Percentiles rank a stretch among this genome's conserved stretches.
These are phyloP conservation scores for Passalora sequoiae DNA, from an alignment of 2,329 filamentous ascomycete species.

Conservation along the genomic window DNA sequence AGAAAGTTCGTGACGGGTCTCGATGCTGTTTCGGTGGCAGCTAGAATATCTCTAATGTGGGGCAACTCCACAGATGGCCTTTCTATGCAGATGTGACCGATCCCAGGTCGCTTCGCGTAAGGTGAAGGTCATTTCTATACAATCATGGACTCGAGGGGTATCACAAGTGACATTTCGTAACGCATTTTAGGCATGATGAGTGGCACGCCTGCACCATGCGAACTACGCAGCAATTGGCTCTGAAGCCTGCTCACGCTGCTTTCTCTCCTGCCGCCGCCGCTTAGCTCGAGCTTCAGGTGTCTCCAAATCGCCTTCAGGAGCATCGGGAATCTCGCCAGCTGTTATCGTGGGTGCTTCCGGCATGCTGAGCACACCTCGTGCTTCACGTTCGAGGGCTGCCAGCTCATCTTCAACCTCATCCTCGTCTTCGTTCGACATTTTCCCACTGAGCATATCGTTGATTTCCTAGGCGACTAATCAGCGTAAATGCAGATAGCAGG, in stretches of 20 bases:
- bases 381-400: constrained; percentile 67
- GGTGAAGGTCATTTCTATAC: background rate
- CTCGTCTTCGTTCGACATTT: constrained; percentile 90
- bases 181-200: background rate
- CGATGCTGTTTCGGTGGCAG: too few species aligned
- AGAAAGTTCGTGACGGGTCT: too few species aligned
- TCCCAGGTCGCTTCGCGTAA: too few species aligned
- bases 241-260: constrained; percentile 14
- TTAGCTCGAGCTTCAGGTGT: constrained; percentile 28
- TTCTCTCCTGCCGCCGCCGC: constrained; percentile 27
- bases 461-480: constrained; percentile 60
- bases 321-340: constrained; percentile 30
- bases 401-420: constrained; percentile 97
- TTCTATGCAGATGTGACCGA: background rate
- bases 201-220: background rate
- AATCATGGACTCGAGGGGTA: background rate
- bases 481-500: background rate
- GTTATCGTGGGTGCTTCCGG: constrained; percentile 37
- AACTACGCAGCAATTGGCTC: constrained; percentile 29
- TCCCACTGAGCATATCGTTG: constrained; percentile 80
- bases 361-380: constrained; percentile 28
- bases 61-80: background rate
- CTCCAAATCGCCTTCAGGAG: constrained; percentile 22
- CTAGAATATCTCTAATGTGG: too few species aligned
- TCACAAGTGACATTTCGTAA: background rate